Conservation (phyloP, 768 basidiomycete genomes). For the Cystobasidium ongulense region DNA sequence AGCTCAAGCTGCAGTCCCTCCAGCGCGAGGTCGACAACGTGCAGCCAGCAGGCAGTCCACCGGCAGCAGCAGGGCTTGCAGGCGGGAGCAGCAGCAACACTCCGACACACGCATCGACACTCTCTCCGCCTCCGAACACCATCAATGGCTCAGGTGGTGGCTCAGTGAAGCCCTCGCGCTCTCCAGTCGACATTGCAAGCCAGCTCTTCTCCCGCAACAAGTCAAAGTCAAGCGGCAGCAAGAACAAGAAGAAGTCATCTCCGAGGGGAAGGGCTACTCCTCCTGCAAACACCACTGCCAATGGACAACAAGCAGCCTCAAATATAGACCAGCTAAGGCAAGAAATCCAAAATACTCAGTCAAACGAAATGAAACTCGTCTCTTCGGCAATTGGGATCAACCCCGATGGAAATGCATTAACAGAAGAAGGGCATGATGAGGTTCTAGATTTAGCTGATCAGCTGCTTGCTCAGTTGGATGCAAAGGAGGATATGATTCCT, state of each 20-base stretch:
- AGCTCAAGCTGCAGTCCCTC: not conserved
- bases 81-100: not conserved
- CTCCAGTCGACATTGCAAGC: slow-evolving; percentile 3
- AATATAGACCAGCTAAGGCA: not conserved
- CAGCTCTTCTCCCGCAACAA: slow-evolving; percentile 12
- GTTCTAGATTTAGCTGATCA: slow-evolving; percentile 29
- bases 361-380: slow-evolving; percentile 18
- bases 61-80: not conserved
- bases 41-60: not conserved
- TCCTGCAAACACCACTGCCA: not conserved
- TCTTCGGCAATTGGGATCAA: not conserved
- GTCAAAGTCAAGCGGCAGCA: not conserved
- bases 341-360: slow-evolving; percentile 3
- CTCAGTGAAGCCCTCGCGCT: not conserved
- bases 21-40: not conserved
- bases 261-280: not conserved
- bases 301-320: not conserved
- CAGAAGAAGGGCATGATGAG: slow-evolving; percentile 21
- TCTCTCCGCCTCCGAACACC: not conserved
- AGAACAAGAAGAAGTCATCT: not conserved
- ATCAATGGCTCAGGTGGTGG: not conserved
- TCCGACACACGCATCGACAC: not conserved
- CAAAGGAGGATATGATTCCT: not conserved
- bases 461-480: slow-evolving; percentile 28
- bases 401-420: not conserved